Evolutionary conservation across 495 filamentous ascomycete species (phyloP), one percentile per base, ranked within the genome.

Genomic region (Pyrenula massariospora): DNA sequence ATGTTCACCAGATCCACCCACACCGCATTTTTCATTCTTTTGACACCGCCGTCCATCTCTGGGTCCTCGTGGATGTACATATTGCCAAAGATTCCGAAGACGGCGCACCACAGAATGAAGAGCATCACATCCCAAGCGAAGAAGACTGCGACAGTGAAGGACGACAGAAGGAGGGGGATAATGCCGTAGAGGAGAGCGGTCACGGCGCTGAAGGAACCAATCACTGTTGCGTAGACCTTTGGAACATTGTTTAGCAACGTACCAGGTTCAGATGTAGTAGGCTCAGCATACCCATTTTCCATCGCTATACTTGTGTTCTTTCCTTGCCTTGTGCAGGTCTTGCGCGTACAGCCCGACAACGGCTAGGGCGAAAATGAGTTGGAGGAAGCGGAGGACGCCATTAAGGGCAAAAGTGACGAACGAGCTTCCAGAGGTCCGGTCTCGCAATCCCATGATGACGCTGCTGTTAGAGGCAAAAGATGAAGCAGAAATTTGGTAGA

Each of bases 41-140:
- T 71, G 53, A 89, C 77, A 24, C 75, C 80, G 22, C 57, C 60
- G 65, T 88, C 73, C 24, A 79, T 80, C 57, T 83, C 73, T 8
- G 84, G 63, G 60, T 88, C 66, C 53, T 80, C 79, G 55, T 84
- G 67, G 69, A 93, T 85, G 74, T 85, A 95, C 75, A 87, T 78
- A 66, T 81, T 81, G 53, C 81, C 91, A 67, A 95, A 94, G 24
- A 89, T 63, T 22, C 88, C 89, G 68, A 96, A 95, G 48, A 93
- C 74, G 2, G 80, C 79, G 63, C 87, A 77, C 86, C 85, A 95
- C 12, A 94, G 73, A 24, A 90, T 71, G 61, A 65, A 88, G 2
- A 93, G 67, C 0, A 89, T 62, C 24, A 71, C 62, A 67, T 88
- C 89, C 87, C 86, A 90, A 42, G 66, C 74, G 68, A 87, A 89